These are phyloP conservation scores for Silene uniflora DNA, from an alignment of 148 eudicot species.

Conservation along the genomic window DNA sequence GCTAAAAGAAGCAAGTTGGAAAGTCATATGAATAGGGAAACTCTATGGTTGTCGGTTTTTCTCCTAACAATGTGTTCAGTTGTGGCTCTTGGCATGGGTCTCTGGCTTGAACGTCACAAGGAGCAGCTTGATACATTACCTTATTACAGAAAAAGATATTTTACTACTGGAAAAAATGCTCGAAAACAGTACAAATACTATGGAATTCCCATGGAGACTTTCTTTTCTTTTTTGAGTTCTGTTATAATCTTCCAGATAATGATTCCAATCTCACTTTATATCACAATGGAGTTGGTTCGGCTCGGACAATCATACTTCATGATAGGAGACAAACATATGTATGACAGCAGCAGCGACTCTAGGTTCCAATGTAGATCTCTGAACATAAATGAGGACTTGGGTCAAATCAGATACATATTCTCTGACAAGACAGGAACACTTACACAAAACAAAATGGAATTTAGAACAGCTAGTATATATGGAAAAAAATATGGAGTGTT, in stretches of 20 bases:
- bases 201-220: slow-evolving; percentile 85
- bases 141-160: slow-evolving; percentile 72
- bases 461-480: slow-evolving; percentile 67
- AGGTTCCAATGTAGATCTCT: slow-evolving; percentile 96
- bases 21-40: slow-evolving; percentile 85
- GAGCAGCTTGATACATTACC: slow-evolving; percentile 76
- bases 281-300: slow-evolving; percentile 95
- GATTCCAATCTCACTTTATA: slow-evolving; percentile 93
- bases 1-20: slow-evolving; percentile 91
- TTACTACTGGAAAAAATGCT: slow-evolving; percentile 34
- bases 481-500: slow-evolving; percentile 61
- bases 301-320: slow-evolving; percentile 95
- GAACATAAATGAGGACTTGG: slow-evolving; percentile 97
- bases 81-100: slow-evolving; percentile 82
- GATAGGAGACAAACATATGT: slow-evolving; percentile 89
- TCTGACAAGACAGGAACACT: slow-evolving; percentile 97
- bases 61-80: slow-evolving; percentile 84
- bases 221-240: slow-evolving; percentile 88
- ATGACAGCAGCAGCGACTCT: slow-evolving; percentile 50
- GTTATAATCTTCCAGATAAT: slow-evolving; percentile 93
- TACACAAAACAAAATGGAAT: slow-evolving; percentile 95
- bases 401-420: slow-evolving; percentile 87
- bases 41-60: slow-evolving; percentile 80
- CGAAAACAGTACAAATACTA: slow-evolving; percentile 65
- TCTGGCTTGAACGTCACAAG: slow-evolving; percentile 71